Conservation (phyloP, 2,329 filamentous ascomycete genomes). For the Botryotinia calthae region DNA sequence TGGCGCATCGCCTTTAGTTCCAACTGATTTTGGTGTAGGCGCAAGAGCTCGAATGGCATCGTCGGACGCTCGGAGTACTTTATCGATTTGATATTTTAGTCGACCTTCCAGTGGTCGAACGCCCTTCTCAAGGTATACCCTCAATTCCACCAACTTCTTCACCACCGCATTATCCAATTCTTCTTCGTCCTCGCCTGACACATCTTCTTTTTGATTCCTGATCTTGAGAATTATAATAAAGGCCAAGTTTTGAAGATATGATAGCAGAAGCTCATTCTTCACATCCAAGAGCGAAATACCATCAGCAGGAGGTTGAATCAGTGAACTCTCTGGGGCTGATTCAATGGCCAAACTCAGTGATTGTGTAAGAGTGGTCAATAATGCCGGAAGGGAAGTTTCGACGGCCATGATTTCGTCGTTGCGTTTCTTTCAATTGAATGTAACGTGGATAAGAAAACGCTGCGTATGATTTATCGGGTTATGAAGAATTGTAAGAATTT, state of each 20-base stretch:
- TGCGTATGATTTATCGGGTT: not conserved
- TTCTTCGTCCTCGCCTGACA: conserved; percentile 39
- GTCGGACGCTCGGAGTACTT: conserved; percentile 84
- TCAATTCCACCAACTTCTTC: conserved; percentile 82
- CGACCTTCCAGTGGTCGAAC: conserved; percentile 86
- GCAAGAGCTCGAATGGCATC: conserved; percentile 41
- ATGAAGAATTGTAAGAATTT: not conserved
- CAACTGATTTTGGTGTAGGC: conserved; percentile 6
- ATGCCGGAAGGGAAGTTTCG: conserved; percentile 48
- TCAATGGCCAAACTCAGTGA: conserved; percentile 61
- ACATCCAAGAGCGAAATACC: conserved; percentile 93
- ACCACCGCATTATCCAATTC: conserved; percentile 65
- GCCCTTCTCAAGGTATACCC: conserved; percentile 91
- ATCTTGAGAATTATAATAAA: conserved; percentile 83
- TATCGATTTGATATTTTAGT: conserved; percentile 93
- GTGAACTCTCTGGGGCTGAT: conserved; percentile 59
- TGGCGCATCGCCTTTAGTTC: conserved; percentile 19
- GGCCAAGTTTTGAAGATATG: conserved; percentile 91
- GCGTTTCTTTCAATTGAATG: not conserved
- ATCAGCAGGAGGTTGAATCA: conserved; percentile 70
- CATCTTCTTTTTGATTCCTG: conserved; percentile 49
- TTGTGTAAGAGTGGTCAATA: conserved; percentile 55
- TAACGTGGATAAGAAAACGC: not conserved
- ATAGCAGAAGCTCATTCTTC: conserved; percentile 96
- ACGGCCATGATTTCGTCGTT: conserved; percentile 45